phyloP scores from a whole-genome alignment of 2,329 filamentous ascomycete genomes.

The Fusarium nisikadoi region DNA sequence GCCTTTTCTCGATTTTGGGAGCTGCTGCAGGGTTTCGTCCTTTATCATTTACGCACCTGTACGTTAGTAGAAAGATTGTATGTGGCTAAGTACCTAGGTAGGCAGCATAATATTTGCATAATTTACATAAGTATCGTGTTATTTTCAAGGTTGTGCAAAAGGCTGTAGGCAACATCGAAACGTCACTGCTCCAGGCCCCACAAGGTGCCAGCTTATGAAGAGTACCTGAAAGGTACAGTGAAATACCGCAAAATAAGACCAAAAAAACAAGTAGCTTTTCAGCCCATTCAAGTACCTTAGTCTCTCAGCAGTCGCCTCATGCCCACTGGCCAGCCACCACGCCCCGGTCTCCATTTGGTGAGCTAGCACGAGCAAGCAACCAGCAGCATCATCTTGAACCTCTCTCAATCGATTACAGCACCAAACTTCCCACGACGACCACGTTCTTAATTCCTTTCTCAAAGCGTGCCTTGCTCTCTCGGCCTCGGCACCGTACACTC shows the following conservation, averaged over 20 bases:
- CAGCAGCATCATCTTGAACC: conserved; percentile 35
- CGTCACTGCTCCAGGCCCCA: conserved; percentile 46
- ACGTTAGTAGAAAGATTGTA: neutral
- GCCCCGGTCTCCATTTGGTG: conserved; percentile 37
- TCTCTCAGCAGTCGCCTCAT: conserved; percentile 26
- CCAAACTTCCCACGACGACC: conserved; percentile 19
- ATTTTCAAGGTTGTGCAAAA: conserved; percentile 13
- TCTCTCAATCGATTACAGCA: conserved; percentile 24
- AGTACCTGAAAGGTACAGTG: conserved; percentile 41
- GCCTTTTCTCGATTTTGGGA: neutral
- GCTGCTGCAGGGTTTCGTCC: neutral
- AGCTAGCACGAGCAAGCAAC: conserved; percentile 34
- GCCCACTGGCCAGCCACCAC: conserved; percentile 37
- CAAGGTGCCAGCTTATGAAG: conserved; percentile 33
- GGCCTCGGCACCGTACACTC: neutral
- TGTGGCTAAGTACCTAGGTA: neutral
- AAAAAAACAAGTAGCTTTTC: conserved; percentile 31
- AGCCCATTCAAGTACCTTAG: neutral
- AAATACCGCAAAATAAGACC: neutral
- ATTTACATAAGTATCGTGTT: conserved; percentile 10
- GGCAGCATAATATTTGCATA: conserved; percentile 1
- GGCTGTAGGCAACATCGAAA: conserved; percentile 50
- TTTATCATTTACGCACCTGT: neutral
- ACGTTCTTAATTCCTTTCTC: neutral
- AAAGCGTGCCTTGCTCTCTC: conserved; percentile 11